Conservation (phyloP, 2,329 filamentous ascomycete species). For the Aspergillus fumigatus region DNA sequence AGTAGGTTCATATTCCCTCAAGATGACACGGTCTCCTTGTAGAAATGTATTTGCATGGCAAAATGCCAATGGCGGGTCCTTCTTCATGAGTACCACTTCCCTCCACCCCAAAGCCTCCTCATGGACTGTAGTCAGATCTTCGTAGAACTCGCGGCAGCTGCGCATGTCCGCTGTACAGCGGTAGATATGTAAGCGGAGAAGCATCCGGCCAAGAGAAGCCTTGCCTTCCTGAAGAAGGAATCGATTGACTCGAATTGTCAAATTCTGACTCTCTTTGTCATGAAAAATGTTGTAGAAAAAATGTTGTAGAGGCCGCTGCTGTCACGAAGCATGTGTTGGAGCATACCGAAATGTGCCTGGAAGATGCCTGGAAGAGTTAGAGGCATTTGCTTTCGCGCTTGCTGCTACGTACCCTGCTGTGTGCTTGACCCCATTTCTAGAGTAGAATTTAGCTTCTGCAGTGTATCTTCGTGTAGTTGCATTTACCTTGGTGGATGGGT, state of each 20-base stretch:
- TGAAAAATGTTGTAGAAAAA: no score
- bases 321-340: conserved; percentile 54
- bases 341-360: conserved; percentile 59
- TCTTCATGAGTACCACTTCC: conserved; percentile 51
- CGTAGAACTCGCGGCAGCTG: conserved; percentile 53
- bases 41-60: conserved; percentile 59
- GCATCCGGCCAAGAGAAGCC: conserved; percentile 54
- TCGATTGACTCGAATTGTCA: conserved; percentile 8
- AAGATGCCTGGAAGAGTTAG: conserved; percentile 36
- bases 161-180: conserved; percentile 58
- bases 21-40: conserved; percentile 36
- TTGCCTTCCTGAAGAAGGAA: conserved; percentile 43
- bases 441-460: background rate
- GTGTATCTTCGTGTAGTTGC: conserved; percentile 11
- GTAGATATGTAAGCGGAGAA: conserved; percentile 58
- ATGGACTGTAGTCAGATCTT: conserved; percentile 52
- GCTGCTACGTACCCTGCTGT: conserved; percentile 8
- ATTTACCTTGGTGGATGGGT: conserved; percentile 39
- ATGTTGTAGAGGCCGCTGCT: conserved; percentile 51
- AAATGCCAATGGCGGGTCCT: conserved; percentile 53
- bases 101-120: conserved; percentile 51
- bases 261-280: conserved; percentile 31
- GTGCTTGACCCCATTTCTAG: conserved; percentile 15
- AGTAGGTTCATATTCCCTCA: conserved; percentile 57
- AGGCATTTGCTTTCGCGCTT: background rate